A percentile compares a stretch with the other conserved stretches of the same genome.
Evolutionary conservation across 2,329 filamentous ascomycete species (phyloP).

Genomic region (Neofusicoccum cordaticola): DNA sequence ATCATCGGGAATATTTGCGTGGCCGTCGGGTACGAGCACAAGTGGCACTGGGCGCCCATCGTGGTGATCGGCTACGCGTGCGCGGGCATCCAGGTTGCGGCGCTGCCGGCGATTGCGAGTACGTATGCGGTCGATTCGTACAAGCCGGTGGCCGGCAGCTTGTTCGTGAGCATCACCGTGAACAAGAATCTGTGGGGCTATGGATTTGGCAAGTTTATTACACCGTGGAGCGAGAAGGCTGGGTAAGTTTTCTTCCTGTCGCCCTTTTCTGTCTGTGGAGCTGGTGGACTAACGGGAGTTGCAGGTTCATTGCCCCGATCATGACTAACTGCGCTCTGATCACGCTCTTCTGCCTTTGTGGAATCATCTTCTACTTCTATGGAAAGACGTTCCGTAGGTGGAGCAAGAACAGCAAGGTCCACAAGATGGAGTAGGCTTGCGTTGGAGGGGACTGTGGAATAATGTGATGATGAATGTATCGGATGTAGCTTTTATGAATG

Average conservation of each 20-base stretch:
- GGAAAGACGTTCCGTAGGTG: conserved; percentile 59
- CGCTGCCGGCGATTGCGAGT: conserved; percentile 57
- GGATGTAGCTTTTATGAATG: background rate
- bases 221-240: conserved; percentile 47
- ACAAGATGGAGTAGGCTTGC: conserved; percentile 42
- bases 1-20: conserved; percentile 58
- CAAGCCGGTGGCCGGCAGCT: conserved; percentile 59
- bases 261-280: background rate
- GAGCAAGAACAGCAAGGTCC: conserved; percentile 55
- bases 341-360: conserved; percentile 54
- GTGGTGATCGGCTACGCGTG: conserved; percentile 59
- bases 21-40: conserved; percentile 51
- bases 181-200: conserved; percentile 66
- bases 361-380: conserved; percentile 55
- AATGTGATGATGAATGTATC: background rate
- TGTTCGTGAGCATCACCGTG: conserved; percentile 61
- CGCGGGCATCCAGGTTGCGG: conserved; percentile 59
- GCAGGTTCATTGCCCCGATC: conserved; percentile 50
- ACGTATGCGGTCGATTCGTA: conserved; percentile 64
- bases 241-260: conserved; percentile 35
- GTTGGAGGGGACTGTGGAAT: background rate
- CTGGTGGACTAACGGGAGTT: background rate
- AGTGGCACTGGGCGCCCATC: conserved; percentile 56
- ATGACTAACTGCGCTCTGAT: conserved; percentile 59
- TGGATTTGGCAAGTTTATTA: conserved; percentile 57